These are phyloP conservation scores for Raffaelea albimanens DNA, from an alignment of 2,329 filamentous ascomycete genomes.

Conservation along the genomic window DNA sequence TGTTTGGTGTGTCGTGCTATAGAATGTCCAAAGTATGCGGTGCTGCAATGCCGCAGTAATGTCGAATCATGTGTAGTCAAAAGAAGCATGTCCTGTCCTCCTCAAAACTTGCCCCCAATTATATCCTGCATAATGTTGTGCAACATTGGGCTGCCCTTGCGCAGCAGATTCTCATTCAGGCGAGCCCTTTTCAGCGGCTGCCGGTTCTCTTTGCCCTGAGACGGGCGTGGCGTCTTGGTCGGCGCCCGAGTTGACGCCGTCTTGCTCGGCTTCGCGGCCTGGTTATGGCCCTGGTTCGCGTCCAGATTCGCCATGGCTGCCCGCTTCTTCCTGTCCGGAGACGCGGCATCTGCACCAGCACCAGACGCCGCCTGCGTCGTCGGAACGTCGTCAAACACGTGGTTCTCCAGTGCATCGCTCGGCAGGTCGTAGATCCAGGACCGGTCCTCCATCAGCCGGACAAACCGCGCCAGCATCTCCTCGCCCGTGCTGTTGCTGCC, in stretches of 20 bases:
- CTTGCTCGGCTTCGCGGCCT: no score
- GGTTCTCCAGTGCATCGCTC: slow-evolving; percentile 51
- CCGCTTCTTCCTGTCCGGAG: slow-evolving; percentile 2
- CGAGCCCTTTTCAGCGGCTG: slow-evolving; percentile 42
- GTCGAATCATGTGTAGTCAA: no score
- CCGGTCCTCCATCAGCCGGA: slow-evolving; percentile 65
- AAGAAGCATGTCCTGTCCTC: no score
- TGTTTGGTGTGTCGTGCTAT: not conserved
- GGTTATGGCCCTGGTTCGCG: slow-evolving; percentile 3
- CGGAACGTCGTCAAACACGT: slow-evolving; percentile 53
- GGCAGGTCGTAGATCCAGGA: slow-evolving; percentile 75
- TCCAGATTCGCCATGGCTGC: slow-evolving; percentile 10
- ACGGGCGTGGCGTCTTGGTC: no score
- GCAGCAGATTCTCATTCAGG: slow-evolving; percentile 50
- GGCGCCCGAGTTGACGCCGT: not conserved
- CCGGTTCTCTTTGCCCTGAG: slow-evolving; percentile 33
- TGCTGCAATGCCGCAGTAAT: no score
- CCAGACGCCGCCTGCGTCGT: slow-evolving; percentile 15
- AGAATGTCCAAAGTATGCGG: not conserved
- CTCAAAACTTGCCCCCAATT: slow-evolving; percentile 19
- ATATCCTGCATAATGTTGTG: slow-evolving; percentile 71
- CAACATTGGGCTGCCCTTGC: slow-evolving; percentile 59
- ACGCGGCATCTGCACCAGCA: not conserved
- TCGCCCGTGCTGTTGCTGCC: slow-evolving; percentile 28
- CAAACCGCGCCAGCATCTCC: slow-evolving; percentile 68